Base-by-base conservation (phyloP, 2,329 filamentous ascomycete genomes). In the Diaporthe sp. region DNA sequence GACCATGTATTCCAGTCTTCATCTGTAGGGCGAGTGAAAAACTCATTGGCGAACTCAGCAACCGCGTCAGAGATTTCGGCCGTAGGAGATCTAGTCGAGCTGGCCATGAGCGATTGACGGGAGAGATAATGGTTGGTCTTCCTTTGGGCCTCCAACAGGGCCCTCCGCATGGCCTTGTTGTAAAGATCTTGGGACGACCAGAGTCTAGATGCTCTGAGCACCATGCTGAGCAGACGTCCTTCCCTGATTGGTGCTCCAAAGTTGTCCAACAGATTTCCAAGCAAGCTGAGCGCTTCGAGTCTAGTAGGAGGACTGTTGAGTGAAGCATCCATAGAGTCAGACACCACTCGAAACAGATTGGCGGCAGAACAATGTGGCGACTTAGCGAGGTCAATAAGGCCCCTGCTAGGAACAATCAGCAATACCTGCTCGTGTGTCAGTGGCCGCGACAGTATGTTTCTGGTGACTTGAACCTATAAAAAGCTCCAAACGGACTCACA, bases 1-100 rank as follows among this genome's bases (percentile, higher is more conserved):
- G 47, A 66, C 60, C 40, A 66, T 28, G n/a, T 40, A 6, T 66
- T 47, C 60, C 60, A 66, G 19, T 66, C 60, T 47, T 66, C 25
- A 33, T 47, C 25, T n/a, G 60, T 45, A 47, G 25, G 60, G 5
- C 15, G 25, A 5, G 25, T 5, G 38, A 47, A 30, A 15, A 35
- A 66, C 15, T 66, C 25, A 66, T 33, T n/a, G 6, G 25, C 28
- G 19, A 47, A 33, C 10, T 66, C 60, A 22, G 60, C 25, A 66
- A 66, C 25, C 5, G 40, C 60, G 15, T 66, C 10, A 35, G 60
- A 7, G 1, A 66, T 47, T 9, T n/a, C 60, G 15, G 40, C 28
- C 6, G 12, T 66, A 40, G 40, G 33, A 28, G 58, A 47, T 35
- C 40, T 15, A 17, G 8, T 40, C 7, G 57, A 12, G 22, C 22